These are phyloP conservation scores for Talaromyces sp. DNA, from an alignment of 2,329 filamentous ascomycete species.

Conservation along the genomic window DNA sequence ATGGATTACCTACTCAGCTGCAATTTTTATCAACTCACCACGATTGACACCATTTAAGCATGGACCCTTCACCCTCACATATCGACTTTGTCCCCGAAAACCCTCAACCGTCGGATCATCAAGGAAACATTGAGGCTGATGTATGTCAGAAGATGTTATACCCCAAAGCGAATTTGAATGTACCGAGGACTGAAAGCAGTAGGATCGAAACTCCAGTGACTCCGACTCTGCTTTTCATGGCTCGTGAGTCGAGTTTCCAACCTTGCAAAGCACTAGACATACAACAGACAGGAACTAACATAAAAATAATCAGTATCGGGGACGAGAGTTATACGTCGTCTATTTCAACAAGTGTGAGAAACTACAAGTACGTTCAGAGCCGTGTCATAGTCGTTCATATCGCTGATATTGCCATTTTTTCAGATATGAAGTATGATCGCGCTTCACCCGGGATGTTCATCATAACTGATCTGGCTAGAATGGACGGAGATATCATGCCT, in stretches of 20 bases:
- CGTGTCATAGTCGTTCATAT: too few relatives aligned
- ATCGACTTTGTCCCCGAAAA: conserved; percentile 1
- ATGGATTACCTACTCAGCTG: background rate
- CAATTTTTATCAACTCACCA: background rate
- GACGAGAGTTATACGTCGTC: conserved; percentile 20
- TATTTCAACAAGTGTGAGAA: conserved; percentile 19
- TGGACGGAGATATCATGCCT: conserved; percentile 30
- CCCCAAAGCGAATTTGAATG: background rate
- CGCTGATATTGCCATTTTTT: background rate
- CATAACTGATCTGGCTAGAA: conserved; percentile 20
- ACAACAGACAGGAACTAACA: background rate
- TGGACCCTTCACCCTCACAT: background rate
- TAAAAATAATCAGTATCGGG: conserved; percentile 14
- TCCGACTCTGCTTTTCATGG: conserved; percentile 20
- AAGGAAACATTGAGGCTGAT: conserved; percentile 18
- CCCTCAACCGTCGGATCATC: conserved; percentile 14
- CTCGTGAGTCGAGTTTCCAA: conserved; percentile 14
- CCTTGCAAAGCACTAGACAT: background rate
- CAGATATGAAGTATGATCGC: conserved; percentile 18
- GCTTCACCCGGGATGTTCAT: background rate
- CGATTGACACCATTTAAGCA: background rate
- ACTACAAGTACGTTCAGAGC: conserved; percentile 17
- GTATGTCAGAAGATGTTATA: background rate
- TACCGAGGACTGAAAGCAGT: background rate
- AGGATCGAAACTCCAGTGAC: conserved; percentile 14